These are phyloP conservation scores for Puccinia triticina DNA, from an alignment of 1,284 basidiomycete species.

Conservation along the genomic window DNA sequence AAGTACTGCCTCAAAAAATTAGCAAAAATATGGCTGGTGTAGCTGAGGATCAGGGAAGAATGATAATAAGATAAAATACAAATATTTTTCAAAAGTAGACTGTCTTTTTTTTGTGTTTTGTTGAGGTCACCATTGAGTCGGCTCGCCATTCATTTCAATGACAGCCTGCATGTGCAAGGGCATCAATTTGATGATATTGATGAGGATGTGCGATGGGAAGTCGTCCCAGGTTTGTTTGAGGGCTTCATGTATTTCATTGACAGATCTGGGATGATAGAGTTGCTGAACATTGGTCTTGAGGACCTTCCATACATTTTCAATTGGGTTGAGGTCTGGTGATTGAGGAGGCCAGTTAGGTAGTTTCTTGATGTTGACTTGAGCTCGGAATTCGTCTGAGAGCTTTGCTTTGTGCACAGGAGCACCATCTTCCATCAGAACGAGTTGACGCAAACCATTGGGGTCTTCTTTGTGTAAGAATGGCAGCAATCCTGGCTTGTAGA, in stretches of 20 bases:
- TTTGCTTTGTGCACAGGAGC: conserved; percentile 9
- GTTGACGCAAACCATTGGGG: not conserved
- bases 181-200: conserved; percentile 6
- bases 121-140: too few species aligned
- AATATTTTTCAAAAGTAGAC: too few species aligned
- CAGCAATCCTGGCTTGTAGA: not conserved
- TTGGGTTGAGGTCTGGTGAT: conserved; percentile 47
- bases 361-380: not conserved
- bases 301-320: conserved; percentile 29
- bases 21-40: too few species aligned
- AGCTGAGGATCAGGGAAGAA: too few species aligned
- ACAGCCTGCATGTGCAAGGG: too few species aligned
- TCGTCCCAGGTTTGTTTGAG: not conserved
- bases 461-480: conserved; percentile 5
- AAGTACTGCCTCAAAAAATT: too few species aligned
- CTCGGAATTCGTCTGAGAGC: not conserved
- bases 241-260: not conserved
- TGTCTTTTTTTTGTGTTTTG: too few species aligned
- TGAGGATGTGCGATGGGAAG: not conserved
- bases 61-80: too few species aligned
- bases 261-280: not conserved
- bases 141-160: too few species aligned
- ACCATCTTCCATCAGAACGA: conserved; percentile 12
- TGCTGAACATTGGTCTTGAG: conserved; percentile 21
- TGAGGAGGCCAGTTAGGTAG: conserved; percentile 17